Evolutionary conservation across 2,329 filamentous ascomycete genomes (phyloP), one percentile per base, ranked within the genome.

Genomic region (Arthrobotrys iridis): DNA sequence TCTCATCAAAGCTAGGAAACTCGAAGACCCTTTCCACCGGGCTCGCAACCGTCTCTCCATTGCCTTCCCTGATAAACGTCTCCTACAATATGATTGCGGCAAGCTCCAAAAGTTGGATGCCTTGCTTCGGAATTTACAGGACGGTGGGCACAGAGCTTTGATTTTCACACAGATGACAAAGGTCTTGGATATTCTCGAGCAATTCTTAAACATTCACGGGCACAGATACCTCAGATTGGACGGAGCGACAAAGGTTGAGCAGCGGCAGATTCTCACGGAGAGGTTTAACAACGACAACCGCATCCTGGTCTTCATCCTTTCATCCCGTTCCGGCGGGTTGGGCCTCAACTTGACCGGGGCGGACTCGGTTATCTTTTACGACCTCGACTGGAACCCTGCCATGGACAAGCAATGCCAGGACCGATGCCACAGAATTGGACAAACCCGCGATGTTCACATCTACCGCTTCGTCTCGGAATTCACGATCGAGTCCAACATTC

Each of bases 151-250:
- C 80, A 92, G 96, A 5, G 95, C 93, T 7, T 86, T 99, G 58
- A 99, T 99, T 81, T 99, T 99, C 82, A 98, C 96, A 0, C 95
- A 99, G 81, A 99, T 99, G 95, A 98, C 95, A 50, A 97, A 96
- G 82, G 95, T 98, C 48, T 86, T 99, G 15, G 94, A 99, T 81
- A 96, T 99, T 65, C 86, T 99, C 1, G 95, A 99, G 82, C 93
- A 95, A 79, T 99, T 99, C 81, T 88, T 99, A 78, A 98, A 97
- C 81, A 97, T 99, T 58, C 94, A 99, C 80, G 94, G 94, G 0
- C 92, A 98, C 84, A 95, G 96, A 66, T 99, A 99, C 81, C 87
- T 99, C 15, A 93, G 95, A 18, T 87, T 99, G 3, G 95, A 99
- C 81, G 95, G 95, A n/a, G 90, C 93, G 4, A 98, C 95, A 20